These are phyloP conservation scores for Solanum hybrid DNA, from an alignment of 305 asterid species.

Conservation along the genomic window DNA sequence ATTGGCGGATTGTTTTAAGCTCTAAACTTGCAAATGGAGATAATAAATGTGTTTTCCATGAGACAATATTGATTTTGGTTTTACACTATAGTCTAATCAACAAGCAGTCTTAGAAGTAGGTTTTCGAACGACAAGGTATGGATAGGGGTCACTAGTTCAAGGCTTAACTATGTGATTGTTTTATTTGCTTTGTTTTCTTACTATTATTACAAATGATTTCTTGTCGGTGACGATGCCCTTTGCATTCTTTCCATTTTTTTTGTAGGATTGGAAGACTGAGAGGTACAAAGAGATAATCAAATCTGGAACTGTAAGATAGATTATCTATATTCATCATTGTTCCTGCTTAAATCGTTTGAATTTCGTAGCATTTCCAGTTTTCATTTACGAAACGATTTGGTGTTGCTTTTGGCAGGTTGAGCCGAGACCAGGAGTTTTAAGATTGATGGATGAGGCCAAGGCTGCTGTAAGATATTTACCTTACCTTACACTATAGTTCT, in stretches of 20 bases:
- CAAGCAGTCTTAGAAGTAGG: not conserved
- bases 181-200: not conserved
- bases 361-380: not conserved
- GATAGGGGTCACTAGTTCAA: not conserved
- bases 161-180: not conserved
- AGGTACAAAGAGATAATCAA: conserved; percentile 83
- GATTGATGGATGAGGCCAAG: conserved; percentile 94
- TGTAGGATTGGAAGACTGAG: conserved; percentile 98
- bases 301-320: conserved; percentile 77
- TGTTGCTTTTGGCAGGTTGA: conserved; percentile 52
- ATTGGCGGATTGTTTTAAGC: not conserved
- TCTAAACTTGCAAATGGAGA: not conserved
- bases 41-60: not conserved
- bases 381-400: not conserved
- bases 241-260: not conserved
- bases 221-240: not conserved
- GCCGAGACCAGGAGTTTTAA: conserved; percentile 91
- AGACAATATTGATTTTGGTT: not conserved
- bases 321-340: not conserved
- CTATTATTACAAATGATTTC: not conserved
- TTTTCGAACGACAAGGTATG: not conserved
- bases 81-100: not conserved
- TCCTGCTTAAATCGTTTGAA: not conserved
- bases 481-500: not conserved
- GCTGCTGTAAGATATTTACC: conserved; percentile 61